phyloP scores from a whole-genome alignment of 208 protist species.

The Leishmania tarentolae region DNA sequence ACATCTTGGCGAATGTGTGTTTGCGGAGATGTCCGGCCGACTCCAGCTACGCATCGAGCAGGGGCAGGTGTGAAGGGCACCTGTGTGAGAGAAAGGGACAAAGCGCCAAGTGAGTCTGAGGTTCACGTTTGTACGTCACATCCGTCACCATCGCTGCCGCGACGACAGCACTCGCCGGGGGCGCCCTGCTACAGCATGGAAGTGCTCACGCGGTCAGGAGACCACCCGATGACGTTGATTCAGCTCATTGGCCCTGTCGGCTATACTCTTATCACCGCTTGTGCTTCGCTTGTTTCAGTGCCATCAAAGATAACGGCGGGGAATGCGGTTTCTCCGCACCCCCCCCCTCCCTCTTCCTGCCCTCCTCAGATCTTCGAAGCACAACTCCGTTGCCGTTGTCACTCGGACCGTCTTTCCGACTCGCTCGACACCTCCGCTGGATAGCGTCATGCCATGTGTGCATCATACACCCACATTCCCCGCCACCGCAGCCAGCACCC shows the following conservation, averaged over 20 bases:
- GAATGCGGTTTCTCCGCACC: not conserved
- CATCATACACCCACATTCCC: not conserved
- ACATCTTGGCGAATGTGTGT: not conserved
- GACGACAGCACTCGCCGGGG: not conserved
- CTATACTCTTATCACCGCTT: not conserved
- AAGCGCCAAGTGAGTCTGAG: not conserved
- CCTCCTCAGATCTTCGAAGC: not conserved
- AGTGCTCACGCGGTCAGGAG: not conserved
- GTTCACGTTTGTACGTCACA: not conserved
- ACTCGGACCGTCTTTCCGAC: not conserved
- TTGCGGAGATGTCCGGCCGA: not conserved
- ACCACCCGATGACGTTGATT: not conserved
- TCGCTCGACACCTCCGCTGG: not conserved
- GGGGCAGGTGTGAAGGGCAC: not conserved
- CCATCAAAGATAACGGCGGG: not conserved
- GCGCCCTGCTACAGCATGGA: not conserved
- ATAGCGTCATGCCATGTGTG: not conserved
- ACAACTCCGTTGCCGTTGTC: not conserved
- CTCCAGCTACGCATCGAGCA: not conserved
- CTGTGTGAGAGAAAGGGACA: not conserved
- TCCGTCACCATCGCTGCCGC: not conserved
- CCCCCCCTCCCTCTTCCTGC: no score
- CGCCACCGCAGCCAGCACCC: not conserved
- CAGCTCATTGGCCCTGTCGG: not conserved
- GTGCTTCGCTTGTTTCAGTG: not conserved